Evolutionary conservation across 768 basidiomycete species (phyloP).

Genomic region (Saitozyma sp.): DNA sequence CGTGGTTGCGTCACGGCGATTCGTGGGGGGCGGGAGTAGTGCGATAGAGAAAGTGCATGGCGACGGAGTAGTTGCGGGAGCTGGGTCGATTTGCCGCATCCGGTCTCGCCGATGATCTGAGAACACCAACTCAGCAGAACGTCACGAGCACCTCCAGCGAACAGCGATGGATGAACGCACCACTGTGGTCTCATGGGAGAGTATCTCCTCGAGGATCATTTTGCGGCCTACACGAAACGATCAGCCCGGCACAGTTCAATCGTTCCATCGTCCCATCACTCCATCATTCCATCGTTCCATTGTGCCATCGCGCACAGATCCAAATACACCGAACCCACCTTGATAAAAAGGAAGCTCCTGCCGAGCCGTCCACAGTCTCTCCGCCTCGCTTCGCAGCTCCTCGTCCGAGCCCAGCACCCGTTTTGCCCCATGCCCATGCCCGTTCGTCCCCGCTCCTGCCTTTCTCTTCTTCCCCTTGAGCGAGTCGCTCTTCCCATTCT

Average conservation of each 20-base stretch:
- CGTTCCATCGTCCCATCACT: too few species aligned
- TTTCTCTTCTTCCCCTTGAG: slow-evolving; percentile 77
- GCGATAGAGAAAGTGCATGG: slow-evolving; percentile 24
- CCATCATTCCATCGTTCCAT: too few species aligned
- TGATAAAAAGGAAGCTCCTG: slow-evolving; percentile 47
- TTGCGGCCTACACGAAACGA: slow-evolving; percentile 29
- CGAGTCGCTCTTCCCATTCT: slow-evolving; percentile 69
- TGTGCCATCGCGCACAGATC: neutral
- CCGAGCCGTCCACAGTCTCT: slow-evolving; percentile 32
- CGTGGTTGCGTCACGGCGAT: slow-evolving; percentile 51
- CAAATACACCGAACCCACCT: slow-evolving; percentile 23
- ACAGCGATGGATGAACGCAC: slow-evolving; percentile 19
- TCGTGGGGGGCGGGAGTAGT: slow-evolving; percentile 23
- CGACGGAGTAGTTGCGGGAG: slow-evolving; percentile 45
- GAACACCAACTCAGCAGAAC: neutral
- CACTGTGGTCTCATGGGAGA: slow-evolving; percentile 48
- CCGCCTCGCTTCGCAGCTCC: slow-evolving; percentile 22
- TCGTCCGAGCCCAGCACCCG: neutral
- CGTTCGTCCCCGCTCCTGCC: slow-evolving; percentile 81
- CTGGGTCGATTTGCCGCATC: slow-evolving; percentile 52
- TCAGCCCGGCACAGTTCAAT: neutral
- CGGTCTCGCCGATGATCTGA: slow-evolving; percentile 51
- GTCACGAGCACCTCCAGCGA: neutral
- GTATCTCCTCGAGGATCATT: slow-evolving; percentile 41
- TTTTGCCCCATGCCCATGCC: slow-evolving; percentile 58